Base-by-base conservation (phyloP, 352 stramenopile species). In the Phytopythium cucurbitacearum region DNA sequence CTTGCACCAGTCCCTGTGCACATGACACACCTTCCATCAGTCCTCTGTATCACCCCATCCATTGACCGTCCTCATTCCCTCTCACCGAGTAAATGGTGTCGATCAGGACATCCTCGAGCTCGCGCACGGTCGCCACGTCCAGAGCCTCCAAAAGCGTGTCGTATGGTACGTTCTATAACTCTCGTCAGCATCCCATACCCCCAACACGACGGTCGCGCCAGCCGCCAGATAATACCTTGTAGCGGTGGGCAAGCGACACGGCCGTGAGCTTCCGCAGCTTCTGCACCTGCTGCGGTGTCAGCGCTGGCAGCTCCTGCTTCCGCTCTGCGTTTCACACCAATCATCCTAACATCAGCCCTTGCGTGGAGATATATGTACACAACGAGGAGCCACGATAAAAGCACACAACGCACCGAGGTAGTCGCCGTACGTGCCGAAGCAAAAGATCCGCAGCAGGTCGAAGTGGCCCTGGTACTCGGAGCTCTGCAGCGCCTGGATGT, bases 91-190 rank as follows among this genome's bases (percentile, higher is more conserved):
- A 97, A 40, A 97, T 97, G 21, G 85, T 90, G 40, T 97, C 89
- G 49, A 97, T 97, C 28, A 97, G 75, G 36, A 97, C 78, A 62
- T 97, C 91, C 73, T 97, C 91, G 15, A 97, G 76, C 36, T 96
- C 85, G 37, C 90, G 84, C 15, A 96, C 74, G 15, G 79, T 86
- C 16, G 72, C 51, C 28, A 97, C 75, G 46, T 79, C 82, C 36
- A 97, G 64, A 38, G 76, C 77, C 45, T 76, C 67, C 69, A 92
- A 80, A 40, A 97, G 60, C 50, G 68, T 82, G 13, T 73, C 66
- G 56, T 97, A 97, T 41, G 82, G 80, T 28, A 95, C 83, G 37
- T 85, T 86, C 82, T 93, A 43, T 21, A 34, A 4, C 9, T 28
- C 13, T 7, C 0, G 28, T 33, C 41, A 45, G 16, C 40, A 43